A percentile compares a stretch with the other conserved stretches of the same genome.
These are phyloP conservation scores for Pulveroboletus ravenelii DNA, from an alignment of 768 basidiomycete species.

Conservation along the genomic window DNA sequence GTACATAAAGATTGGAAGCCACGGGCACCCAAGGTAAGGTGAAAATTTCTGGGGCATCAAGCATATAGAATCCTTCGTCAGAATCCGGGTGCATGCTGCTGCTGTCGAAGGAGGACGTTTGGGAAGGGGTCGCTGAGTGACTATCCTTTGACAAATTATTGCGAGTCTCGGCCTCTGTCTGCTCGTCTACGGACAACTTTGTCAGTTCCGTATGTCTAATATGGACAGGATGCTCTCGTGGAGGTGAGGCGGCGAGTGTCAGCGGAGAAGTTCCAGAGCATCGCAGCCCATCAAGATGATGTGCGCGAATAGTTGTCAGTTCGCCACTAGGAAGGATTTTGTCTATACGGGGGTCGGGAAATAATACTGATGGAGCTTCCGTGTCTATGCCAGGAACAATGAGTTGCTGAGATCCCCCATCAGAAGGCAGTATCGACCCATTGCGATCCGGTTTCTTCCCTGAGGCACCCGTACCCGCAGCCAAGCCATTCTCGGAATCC, in stretches of 20 bases:
- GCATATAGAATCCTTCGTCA: constrained; percentile 29
- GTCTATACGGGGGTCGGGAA: not conserved
- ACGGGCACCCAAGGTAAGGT: constrained; percentile 33
- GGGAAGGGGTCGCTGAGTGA: not conserved
- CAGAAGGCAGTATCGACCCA: not conserved
- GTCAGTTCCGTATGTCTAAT: not conserved
- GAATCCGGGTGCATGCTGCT: not conserved
- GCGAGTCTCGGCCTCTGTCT: not conserved
- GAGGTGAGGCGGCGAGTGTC: not conserved
- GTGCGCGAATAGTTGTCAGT: not conserved
- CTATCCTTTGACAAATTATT: not conserved
- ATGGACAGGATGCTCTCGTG: not conserved
- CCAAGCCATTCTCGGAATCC: not conserved
- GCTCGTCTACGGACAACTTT: not conserved
- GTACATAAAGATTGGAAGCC: constrained; percentile 30
- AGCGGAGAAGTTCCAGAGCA: not conserved
- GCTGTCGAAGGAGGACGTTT: not conserved
- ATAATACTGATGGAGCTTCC: not conserved
- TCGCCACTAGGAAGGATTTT: not conserved
- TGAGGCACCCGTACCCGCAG: not conserved
- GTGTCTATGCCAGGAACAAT: not conserved
- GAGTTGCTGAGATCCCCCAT: constrained; percentile 1
- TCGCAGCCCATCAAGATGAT: not conserved
- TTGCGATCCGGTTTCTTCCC: not conserved
- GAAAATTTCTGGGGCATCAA: constrained; percentile 32